Evolutionary conservation across 257 asterid species (phyloP).

Genomic region (Salvia hispanica): DNA sequence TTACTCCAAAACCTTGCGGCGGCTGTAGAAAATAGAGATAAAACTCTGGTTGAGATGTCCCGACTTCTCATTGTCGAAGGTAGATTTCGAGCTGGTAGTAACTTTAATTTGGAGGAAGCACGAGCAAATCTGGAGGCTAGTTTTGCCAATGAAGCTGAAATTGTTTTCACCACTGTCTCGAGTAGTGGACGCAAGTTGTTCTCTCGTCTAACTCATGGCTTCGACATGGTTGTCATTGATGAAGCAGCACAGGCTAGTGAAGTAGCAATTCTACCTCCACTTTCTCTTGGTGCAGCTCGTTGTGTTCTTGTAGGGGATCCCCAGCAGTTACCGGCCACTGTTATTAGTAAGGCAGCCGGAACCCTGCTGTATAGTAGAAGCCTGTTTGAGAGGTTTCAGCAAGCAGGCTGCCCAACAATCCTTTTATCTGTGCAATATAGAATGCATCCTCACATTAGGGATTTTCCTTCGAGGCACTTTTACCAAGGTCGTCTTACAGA

Average conservation of each 20-base stretch:
- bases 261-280: slow-evolving; percentile 93
- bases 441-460: slow-evolving; percentile 97
- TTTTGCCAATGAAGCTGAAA: slow-evolving; percentile 98
- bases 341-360: slow-evolving; percentile 98
- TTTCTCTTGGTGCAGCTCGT: slow-evolving; percentile 98
- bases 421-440: slow-evolving; percentile 91
- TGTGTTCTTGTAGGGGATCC: slow-evolving; percentile 99
- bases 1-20: slow-evolving; percentile 91
- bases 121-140: slow-evolving; percentile 97
- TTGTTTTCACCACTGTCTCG: slow-evolving; percentile 94
- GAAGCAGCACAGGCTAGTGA: slow-evolving; percentile 99
- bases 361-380: slow-evolving; percentile 95
- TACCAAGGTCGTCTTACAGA: slow-evolving; percentile 97
- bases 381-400: slow-evolving; percentile 97
- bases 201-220: slow-evolving; percentile 94
- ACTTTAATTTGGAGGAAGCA: slow-evolving; percentile 91
- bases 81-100: slow-evolving; percentile 71
- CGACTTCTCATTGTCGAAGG: slow-evolving; percentile 85
- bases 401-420: slow-evolving; percentile 98
- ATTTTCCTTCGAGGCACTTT: slow-evolving; percentile 93
- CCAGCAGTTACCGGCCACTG: slow-evolving; percentile 99
- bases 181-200: slow-evolving; percentile 97
- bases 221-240: slow-evolving; percentile 99
- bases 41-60: slow-evolving; percentile 91
- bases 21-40: slow-evolving; percentile 89